Conservation (phyloP, 805 yeast species). For the Isabelozyma gotoi region DNA sequence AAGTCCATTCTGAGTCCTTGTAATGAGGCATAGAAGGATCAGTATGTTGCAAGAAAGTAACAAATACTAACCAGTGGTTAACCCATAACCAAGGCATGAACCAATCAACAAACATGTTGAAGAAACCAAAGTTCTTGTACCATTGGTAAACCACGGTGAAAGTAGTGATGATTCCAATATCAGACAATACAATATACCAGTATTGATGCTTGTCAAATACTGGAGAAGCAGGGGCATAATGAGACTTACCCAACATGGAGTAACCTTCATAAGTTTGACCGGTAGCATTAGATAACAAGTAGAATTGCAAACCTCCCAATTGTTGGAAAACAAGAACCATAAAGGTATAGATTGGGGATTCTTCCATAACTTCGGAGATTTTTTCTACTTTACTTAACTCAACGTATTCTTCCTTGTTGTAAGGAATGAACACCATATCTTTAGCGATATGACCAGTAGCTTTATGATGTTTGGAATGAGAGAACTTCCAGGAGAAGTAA, state of each 20-base stretch:
- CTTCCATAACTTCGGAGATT: conserved; percentile 50
- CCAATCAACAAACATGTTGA: conserved; percentile 55
- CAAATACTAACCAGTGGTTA: conserved; percentile 65
- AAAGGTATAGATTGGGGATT: conserved; percentile 52
- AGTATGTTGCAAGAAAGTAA: conserved; percentile 63
- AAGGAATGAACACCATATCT: conserved; percentile 62
- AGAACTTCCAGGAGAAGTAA: conserved; percentile 61
- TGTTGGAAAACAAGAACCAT: conserved; percentile 50
- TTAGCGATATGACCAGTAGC: conserved; percentile 60
- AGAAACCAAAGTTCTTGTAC: conserved; percentile 47
- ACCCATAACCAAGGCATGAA: conserved; percentile 58
- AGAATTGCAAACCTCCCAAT: conserved; percentile 52
- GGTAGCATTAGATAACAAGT: conserved; percentile 53
- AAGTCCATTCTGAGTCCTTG: conserved; percentile 56
- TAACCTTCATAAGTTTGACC: conserved; percentile 49
- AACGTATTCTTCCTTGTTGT: conserved; percentile 46
- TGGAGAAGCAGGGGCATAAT: conserved; percentile 56
- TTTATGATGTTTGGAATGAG: conserved; percentile 63
- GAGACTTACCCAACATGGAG: conserved; percentile 45
- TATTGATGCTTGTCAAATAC: conserved; percentile 53
- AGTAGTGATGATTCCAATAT: conserved; percentile 51
- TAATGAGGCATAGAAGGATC: conserved; percentile 62
- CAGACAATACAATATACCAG: conserved; percentile 56
- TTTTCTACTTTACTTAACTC: conserved; percentile 29
- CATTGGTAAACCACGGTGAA: conserved; percentile 50